Evolutionary conservation across 805 yeast species (phyloP).

Genomic region (Metschnikowia gruessii): DNA sequence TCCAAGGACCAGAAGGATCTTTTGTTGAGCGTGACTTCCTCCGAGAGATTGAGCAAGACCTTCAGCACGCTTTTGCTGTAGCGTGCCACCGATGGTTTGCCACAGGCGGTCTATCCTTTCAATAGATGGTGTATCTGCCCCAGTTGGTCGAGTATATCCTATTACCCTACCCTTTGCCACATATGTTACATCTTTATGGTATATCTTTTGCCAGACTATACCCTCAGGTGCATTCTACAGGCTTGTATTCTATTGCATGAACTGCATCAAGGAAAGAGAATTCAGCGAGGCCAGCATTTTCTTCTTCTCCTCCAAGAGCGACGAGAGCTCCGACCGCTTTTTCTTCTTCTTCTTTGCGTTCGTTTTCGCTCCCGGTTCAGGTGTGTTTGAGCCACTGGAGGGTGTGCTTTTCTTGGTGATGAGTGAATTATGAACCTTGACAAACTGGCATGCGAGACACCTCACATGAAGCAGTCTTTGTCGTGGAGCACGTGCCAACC

Average conservation of each 20-base stretch:
- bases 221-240: too few relatives aligned
- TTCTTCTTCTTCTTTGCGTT: constrained; percentile 41
- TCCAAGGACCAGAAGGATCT: constrained; percentile 4
- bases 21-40: constrained; percentile 5
- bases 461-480: constrained; percentile 14
- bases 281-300: constrained; percentile 26
- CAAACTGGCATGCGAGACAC: constrained; percentile 23
- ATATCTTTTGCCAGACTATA: too few relatives aligned
- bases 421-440: constrained; percentile 12
- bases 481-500: neutral
- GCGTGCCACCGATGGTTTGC: too few relatives aligned
- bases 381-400: neutral
- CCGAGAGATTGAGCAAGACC: constrained; percentile 16
- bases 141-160: too few relatives aligned
- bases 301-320: constrained; percentile 41
- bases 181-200: too few relatives aligned
- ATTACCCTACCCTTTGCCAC: too few relatives aligned
- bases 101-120: too few relatives aligned
- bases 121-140: too few relatives aligned
- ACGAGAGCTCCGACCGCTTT: constrained; percentile 40
- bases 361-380: neutral
- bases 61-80: constrained; percentile 14
- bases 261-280: constrained; percentile 48
- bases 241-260: constrained; percentile 43
- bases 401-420: constrained; percentile 7